A percentile compares a stretch with the other conserved stretches of the same genome.
phyloP scores from a whole-genome alignment of 139 green algal genomes.

The Tetraselmis striata region DNA sequence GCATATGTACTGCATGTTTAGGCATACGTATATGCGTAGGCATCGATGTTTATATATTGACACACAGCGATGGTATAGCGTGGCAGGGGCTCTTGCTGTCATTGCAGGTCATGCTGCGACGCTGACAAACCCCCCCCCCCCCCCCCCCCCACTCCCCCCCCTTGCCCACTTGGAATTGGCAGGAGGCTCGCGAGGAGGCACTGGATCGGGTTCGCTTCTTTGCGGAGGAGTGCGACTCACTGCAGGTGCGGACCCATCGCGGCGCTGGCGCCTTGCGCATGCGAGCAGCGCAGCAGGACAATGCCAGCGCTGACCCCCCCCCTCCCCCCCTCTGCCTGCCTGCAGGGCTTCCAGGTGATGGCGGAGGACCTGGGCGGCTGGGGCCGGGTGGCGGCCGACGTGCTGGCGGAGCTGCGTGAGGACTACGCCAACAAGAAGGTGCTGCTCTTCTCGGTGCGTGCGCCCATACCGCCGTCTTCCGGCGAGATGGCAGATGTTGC shows the following conservation, averaged over 20 bases:
- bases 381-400: not conserved
- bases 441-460: conserved; percentile 42
- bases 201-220: conserved; percentile 7
- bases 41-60: no score
- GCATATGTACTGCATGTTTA: no score
- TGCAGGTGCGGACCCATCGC: not conserved
- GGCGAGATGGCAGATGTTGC: not conserved
- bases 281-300: no score
- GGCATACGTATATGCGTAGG: no score
- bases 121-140: no score
- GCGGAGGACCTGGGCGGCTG: conserved; percentile 7
- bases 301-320: conserved; percentile 1
- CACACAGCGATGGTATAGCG: no score
- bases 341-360: conserved; percentile 9
- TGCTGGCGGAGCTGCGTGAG: conserved; percentile 29
- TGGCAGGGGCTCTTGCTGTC: no score
- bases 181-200: conserved; percentile 2
- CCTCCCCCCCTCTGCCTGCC: not conserved
- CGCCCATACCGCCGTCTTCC: not conserved
- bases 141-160: no score
- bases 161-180: no score
- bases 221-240: conserved; percentile 16
- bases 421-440: conserved; percentile 33
- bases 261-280: no score
- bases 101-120: no score